Base-by-base conservation (phyloP, 257 asterid genomes). In the Solanum pimpinellifolium region DNA sequence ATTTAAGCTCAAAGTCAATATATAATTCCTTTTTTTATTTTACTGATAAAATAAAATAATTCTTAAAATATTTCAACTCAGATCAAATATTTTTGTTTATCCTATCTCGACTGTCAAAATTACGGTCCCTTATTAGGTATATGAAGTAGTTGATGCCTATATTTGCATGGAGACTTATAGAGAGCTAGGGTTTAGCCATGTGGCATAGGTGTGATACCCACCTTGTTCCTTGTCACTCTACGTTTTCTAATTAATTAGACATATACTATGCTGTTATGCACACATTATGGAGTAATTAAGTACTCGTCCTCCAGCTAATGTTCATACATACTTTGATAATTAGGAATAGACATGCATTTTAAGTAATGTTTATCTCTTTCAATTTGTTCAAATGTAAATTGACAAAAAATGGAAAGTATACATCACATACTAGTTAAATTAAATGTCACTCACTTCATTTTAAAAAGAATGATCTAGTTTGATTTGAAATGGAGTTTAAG, bases 131-230 rank as follows among this genome's bases (percentile, higher is more conserved):
- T 6, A 20, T 59, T 59, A 8, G 66, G 66, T 59, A 25, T 59
- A 23, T 42, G 68, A 68, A 87, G 83, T 80, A 14, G 82, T 66
- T 80, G 86, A 33, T 66, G 60, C 83, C 86, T 87, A 86, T 60
- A 80, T 80, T 80, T 80, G 66, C 25, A 46, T 80, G 68, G 68
- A 33, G 46, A 49, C 3, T 68, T 68, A 68, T 68, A 68, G 80
- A 37, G 9, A 2, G 18, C 56, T 87, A 87, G 86, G 86, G 86
- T 81, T 87, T 87, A 68, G 83, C 89, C 86, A 87, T 80, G 86
- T 87, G 86, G 72, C 86, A 78, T 44, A 77, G 85, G 80, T 42
- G 52, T 25, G 68, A 41, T 23, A 1, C 18, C 72, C n/a, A 42
- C 33, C 49, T 39, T 41, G 10, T 39, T 74, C 56, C 73, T 37